phyloP scores from a whole-genome alignment of 257 asterid species.

The Cynanchum wilfordii region DNA sequence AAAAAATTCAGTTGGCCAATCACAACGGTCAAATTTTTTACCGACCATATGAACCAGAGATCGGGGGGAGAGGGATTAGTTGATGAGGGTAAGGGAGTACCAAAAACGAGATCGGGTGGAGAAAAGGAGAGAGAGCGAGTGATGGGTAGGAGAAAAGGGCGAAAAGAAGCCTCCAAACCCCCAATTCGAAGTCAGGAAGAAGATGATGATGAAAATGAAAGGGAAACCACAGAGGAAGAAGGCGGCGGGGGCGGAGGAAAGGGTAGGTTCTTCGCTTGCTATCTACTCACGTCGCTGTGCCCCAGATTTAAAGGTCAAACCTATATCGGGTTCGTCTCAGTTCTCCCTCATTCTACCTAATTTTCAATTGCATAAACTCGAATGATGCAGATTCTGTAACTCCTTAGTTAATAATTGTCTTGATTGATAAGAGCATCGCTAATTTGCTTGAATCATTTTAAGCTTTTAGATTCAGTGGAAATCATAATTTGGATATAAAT shows the following conservation, averaged over 20 bases:
- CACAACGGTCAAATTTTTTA: constrained; percentile 50
- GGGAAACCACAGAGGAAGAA: constrained; percentile 15
- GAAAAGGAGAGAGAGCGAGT: constrained; percentile 16
- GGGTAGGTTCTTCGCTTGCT: constrained; percentile 60
- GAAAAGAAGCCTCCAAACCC: constrained; percentile 21
- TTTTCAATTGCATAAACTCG: not conserved
- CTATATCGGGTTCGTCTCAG: constrained; percentile 63
- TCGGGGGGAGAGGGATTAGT: not conserved
- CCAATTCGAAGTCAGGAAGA: constrained; percentile 16
- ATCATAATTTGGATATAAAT: not conserved
- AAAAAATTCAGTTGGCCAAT: constrained; percentile 8
- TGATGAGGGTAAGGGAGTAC: too few species aligned
- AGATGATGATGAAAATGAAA: constrained; percentile 15
- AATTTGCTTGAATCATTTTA: not conserved
- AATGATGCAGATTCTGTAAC: not conserved
- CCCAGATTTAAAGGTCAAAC: constrained; percentile 89
- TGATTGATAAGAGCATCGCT: not conserved
- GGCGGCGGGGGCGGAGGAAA: constrained; percentile 19
- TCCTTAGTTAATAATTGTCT: not conserved
- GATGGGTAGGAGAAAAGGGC: constrained; percentile 46
- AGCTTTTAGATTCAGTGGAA: constrained; percentile 3
- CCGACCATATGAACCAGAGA: not conserved
- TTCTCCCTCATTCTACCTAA: not conserved
- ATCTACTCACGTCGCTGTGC: constrained; percentile 71
- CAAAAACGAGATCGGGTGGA: not conserved